phyloP scores from a whole-genome alignment of 768 basidiomycete genomes.

The Hygrocybe coccinea region DNA sequence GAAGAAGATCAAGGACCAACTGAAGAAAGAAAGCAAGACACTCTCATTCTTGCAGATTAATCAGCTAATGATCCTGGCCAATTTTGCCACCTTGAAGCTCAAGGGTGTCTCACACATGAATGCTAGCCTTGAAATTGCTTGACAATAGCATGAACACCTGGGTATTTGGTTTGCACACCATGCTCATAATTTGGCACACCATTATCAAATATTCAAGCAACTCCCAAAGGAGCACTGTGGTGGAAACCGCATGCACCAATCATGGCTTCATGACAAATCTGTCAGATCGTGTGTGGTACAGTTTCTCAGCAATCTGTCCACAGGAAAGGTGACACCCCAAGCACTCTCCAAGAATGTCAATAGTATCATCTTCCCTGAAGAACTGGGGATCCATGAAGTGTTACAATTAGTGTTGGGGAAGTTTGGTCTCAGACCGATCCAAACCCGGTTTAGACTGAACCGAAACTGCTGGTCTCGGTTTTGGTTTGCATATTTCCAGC shows the following conservation, averaged over 20 bases:
- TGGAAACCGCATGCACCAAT: conserved; percentile 13
- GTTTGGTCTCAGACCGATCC: too few species aligned
- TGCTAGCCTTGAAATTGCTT: conserved; percentile 34
- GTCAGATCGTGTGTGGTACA: conserved; percentile 10
- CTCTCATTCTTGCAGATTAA: conserved; percentile 26
- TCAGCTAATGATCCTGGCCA: conserved; percentile 30
- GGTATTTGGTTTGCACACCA: conserved; percentile 26
- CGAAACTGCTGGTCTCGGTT: too few species aligned
- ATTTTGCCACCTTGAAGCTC: conserved; percentile 33
- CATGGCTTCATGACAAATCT: conserved; percentile 21
- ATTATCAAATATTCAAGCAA: conserved; percentile 36
- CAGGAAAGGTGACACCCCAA: conserved; percentile 28
- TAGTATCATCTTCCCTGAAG: conserved; percentile 25
- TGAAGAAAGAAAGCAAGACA: conserved; percentile 23
- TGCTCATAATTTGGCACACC: conserved; percentile 27
- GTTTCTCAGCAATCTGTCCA: conserved; percentile 21
- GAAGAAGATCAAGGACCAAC: conserved; percentile 27
- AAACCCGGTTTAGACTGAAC: too few species aligned
- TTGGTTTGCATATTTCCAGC: too few species aligned
- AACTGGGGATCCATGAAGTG: conserved; percentile 31
- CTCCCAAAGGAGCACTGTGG: conserved; percentile 28
- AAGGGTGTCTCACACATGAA: conserved; percentile 26
- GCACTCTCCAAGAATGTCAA: conserved; percentile 25
- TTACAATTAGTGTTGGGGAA: too few species aligned
- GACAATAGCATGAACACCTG: conserved; percentile 34